Evolutionary conservation across 1,284 basidiomycete species (phyloP).

Genomic region (Microbotryomycetes sp.): DNA sequence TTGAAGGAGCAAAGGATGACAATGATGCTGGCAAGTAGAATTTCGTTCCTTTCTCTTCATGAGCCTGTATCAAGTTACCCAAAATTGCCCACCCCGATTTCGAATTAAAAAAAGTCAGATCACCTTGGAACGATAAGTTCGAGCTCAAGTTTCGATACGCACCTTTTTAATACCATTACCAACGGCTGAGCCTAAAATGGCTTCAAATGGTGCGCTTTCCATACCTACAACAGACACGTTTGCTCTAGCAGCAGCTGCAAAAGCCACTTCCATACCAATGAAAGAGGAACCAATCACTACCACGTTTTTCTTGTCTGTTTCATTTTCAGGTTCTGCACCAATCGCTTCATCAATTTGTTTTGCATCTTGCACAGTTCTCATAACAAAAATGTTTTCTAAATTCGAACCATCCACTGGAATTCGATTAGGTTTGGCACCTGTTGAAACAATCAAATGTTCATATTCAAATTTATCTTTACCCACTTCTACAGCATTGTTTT

Average conservation of each 20-base stretch:
- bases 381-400: slow-evolving; percentile 69
- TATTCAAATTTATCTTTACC: slow-evolving; percentile 41
- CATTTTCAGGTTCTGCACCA: slow-evolving; percentile 47
- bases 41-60: slow-evolving; percentile 60
- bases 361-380: slow-evolving; percentile 66
- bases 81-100: slow-evolving; percentile 69
- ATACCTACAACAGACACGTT: slow-evolving; percentile 62
- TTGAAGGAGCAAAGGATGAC: slow-evolving; percentile 30
- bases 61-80: slow-evolving; percentile 63
- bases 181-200: slow-evolving; percentile 71
- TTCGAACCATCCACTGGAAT: slow-evolving; percentile 73
- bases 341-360: slow-evolving; percentile 59
- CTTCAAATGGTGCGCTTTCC: slow-evolving; percentile 76
- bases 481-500: slow-evolving; percentile 48
- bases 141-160: slow-evolving; percentile 30
- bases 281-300: slow-evolving; percentile 87
- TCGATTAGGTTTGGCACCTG: slow-evolving; percentile 47
- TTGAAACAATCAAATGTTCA: slow-evolving; percentile 45
- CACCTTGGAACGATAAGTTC: neutral
- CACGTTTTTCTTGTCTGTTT: slow-evolving; percentile 52
- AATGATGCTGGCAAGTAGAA: slow-evolving; percentile 37
- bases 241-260: slow-evolving; percentile 63
- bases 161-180: slow-evolving; percentile 75
- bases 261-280: slow-evolving; percentile 87
- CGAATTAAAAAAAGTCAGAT: neutral